Percentiles rank a stretch among this genome's conserved stretches.
Conservation (phyloP, 2,329 filamentous ascomycete species). For the Fusarium burgessii region DNA sequence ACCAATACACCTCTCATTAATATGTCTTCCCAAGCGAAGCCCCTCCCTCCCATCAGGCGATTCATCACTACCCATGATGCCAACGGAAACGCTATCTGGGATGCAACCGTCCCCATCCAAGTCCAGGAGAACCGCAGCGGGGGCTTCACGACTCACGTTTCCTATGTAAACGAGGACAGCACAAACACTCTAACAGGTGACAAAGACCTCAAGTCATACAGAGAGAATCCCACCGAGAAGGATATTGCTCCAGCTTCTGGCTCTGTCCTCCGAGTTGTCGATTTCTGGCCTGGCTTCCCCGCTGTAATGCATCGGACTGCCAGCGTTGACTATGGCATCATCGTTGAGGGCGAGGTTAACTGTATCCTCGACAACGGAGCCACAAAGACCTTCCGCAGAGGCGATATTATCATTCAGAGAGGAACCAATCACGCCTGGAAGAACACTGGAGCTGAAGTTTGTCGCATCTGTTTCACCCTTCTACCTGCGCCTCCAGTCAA, state of each 20-base stretch:
- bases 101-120: slow-evolving; percentile 27
- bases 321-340: slow-evolving; percentile 40
- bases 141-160: slow-evolving; percentile 38
- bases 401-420: slow-evolving; percentile 42
- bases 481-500: slow-evolving; percentile 35
- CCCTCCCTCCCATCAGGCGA: slow-evolving; percentile 32
- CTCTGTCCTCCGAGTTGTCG: slow-evolving; percentile 35
- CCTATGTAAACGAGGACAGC: slow-evolving; percentile 33
- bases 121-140: slow-evolving; percentile 28
- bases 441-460: slow-evolving; percentile 33
- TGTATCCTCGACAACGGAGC: slow-evolving; percentile 40
- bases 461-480: slow-evolving; percentile 42
- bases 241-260: slow-evolving; percentile 36
- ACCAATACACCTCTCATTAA: background rate
- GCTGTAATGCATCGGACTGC: slow-evolving; percentile 41
- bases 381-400: slow-evolving; percentile 30
- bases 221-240: slow-evolving; percentile 31
- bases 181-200: slow-evolving; percentile 25
- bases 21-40: slow-evolving; percentile 29
- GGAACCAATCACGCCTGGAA: slow-evolving; percentile 44
- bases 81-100: slow-evolving; percentile 35
- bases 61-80: slow-evolving; percentile 41
- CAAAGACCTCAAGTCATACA: slow-evolving; percentile 33
- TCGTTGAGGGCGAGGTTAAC: slow-evolving; percentile 41
- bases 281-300: slow-evolving; percentile 39